Conservation (phyloP, 2,329 filamentous ascomycete genomes). For the Aspergillus nomiae region DNA sequence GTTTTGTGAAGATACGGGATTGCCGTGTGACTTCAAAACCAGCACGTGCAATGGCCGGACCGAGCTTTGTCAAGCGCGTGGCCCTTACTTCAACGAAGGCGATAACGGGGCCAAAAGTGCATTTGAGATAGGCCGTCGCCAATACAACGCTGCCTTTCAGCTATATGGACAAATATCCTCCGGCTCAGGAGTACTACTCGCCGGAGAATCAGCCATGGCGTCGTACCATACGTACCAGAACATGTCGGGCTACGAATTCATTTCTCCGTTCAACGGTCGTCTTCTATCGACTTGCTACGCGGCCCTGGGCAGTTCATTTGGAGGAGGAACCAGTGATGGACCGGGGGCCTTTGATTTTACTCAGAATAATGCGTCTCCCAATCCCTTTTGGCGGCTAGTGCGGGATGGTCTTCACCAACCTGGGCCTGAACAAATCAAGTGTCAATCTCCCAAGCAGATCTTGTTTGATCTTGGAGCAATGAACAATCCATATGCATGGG, state of each 20-base stretch:
- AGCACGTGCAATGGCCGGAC: conserved; percentile 69
- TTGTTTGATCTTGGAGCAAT: conserved; percentile 85
- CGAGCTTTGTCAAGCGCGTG: conserved; percentile 48
- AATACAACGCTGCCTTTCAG: conserved; percentile 45
- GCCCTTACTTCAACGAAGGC: conserved; percentile 46
- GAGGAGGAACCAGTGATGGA: too few relatives aligned
- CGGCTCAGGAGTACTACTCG: conserved; percentile 63
- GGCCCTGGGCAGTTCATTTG: conserved; percentile 83
- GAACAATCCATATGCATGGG: conserved; percentile 78
- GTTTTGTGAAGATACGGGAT: conserved; percentile 82
- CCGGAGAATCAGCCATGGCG: conserved; percentile 47
- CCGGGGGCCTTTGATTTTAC: too few relatives aligned
- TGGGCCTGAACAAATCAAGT: conserved; percentile 60
- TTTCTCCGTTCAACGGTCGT: conserved; percentile 65
- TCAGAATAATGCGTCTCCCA: too few relatives aligned
- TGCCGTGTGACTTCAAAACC: conserved; percentile 60
- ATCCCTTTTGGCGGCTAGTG: too few relatives aligned
- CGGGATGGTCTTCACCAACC: too few relatives aligned
- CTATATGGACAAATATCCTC: conserved; percentile 60
- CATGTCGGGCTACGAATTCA: conserved; percentile 74
- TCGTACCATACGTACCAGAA: conserved; percentile 83
- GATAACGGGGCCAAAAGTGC: conserved; percentile 52
- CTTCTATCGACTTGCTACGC: conserved; percentile 76
- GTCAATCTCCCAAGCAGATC: conserved; percentile 81
- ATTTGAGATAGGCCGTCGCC: conserved; percentile 53